These are phyloP conservation scores for Gossypium schwendimanii DNA, from an alignment of 441 rosid species.

Conservation along the genomic window DNA sequence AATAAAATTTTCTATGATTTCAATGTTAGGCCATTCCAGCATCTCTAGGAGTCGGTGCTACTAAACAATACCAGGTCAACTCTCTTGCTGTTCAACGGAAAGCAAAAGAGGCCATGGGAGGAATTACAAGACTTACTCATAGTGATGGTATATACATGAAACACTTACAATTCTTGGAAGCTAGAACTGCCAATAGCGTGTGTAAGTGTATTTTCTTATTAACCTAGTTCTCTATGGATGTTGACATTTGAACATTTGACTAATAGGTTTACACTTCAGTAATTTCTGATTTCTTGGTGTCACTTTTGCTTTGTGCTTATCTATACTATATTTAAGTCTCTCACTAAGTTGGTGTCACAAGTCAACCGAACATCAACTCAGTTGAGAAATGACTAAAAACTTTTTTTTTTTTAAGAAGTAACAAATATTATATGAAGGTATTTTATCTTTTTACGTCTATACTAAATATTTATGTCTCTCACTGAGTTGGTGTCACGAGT, in stretches of 20 bases:
- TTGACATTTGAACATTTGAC: background rate
- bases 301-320: background rate
- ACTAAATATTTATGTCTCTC: no score
- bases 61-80: constrained; percentile 79
- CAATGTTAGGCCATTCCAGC: constrained; percentile 81
- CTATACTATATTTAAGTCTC: no score
- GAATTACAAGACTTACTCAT: constrained; percentile 84
- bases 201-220: background rate
- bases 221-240: background rate
- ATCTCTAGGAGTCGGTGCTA: constrained; percentile 81
- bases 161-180: background rate
- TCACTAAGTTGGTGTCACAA: background rate
- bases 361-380: background rate
- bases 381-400: no score
- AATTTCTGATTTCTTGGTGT: background rate
- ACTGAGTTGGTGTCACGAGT: no score
- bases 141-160: constrained; percentile 52
- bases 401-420: no score
- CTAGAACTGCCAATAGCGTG: background rate
- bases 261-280: background rate
- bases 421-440: no score
- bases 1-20: constrained; percentile 4
- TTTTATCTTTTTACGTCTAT: no score
- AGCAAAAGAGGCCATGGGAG: constrained; percentile 98
- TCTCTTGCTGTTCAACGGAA: constrained; percentile 97